Conservation (phyloP, 257 asterid species). For the Leonotis leonurus region DNA sequence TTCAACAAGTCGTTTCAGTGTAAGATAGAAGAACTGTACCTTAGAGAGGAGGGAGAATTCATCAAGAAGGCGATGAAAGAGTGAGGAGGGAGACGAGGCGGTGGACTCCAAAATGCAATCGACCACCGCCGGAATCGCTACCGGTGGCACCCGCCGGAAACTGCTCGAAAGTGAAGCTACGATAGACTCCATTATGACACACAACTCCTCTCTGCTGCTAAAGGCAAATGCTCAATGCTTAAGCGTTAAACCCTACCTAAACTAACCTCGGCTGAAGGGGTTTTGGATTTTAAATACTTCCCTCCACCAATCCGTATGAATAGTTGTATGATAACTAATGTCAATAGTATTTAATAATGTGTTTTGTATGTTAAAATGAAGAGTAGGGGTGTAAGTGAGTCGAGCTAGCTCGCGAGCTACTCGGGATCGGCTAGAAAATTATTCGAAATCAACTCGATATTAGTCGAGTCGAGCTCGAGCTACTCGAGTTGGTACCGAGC, state of each 20-base stretch:
- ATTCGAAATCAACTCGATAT: too few relatives aligned
- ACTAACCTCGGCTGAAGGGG: neutral
- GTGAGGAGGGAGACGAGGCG: constrained; percentile 44
- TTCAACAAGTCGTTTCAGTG: neutral
- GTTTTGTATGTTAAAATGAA: too few relatives aligned
- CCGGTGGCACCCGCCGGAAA: constrained; percentile 69
- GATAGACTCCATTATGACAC: constrained; percentile 34
- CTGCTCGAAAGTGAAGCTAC: constrained; percentile 50
- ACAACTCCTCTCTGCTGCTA: neutral
- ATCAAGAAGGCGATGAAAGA: constrained; percentile 42
- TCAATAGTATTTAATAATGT: too few relatives aligned
- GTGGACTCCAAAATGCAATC: constrained; percentile 74
- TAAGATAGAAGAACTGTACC: constrained; percentile 27
- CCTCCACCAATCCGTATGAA: neutral
- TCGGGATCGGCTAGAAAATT: too few relatives aligned
- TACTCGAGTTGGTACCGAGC: too few relatives aligned
- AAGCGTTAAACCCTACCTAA: constrained; percentile 5
- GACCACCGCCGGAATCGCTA: constrained; percentile 61
- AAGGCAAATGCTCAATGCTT: neutral
- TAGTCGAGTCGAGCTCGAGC: too few relatives aligned
- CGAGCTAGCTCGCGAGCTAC: too few relatives aligned
- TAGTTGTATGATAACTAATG: too few relatives aligned
- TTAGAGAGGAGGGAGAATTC: constrained; percentile 46
- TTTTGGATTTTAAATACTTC: neutral
- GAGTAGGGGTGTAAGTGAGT: too few relatives aligned